Percentiles rank a stretch among this genome's conserved stretches.
Conservation (phyloP, 1,284 basidiomycete species). For the Pseudozyma pruni region DNA sequence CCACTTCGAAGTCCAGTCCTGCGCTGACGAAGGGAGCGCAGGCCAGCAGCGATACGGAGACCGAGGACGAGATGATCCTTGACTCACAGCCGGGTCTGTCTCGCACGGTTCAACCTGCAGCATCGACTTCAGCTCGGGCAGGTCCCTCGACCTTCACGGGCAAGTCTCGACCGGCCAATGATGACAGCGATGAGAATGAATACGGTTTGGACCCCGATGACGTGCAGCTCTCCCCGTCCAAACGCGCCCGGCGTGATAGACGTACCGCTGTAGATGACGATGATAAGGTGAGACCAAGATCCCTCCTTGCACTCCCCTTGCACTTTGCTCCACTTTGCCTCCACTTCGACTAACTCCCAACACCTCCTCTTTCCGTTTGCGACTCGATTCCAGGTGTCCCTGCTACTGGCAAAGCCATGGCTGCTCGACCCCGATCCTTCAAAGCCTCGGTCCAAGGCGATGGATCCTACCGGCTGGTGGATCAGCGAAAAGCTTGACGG, state of each 20-base stretch:
- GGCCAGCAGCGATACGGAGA: constrained; percentile 33
- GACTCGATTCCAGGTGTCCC: constrained; percentile 21
- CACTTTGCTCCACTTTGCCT: not conserved
- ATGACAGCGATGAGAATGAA: constrained; percentile 12
- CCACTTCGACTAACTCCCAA: not conserved
- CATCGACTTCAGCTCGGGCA: not conserved
- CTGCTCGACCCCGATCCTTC: constrained; percentile 71
- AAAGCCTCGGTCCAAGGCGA: constrained; percentile 30
- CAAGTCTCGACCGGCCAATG: constrained; percentile 6
- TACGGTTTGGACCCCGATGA: constrained; percentile 12
- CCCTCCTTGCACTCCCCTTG: no score
- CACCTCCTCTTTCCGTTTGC: not conserved
- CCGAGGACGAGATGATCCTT: constrained; percentile 19
- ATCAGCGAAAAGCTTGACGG: constrained; percentile 73
- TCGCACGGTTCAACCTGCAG: not conserved
- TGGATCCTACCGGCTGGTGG: constrained; percentile 76
- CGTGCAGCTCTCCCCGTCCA: constrained; percentile 26
- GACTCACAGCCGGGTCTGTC: constrained; percentile 2
- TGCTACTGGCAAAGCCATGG: constrained; percentile 76
- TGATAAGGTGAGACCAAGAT: constrained; percentile 19
- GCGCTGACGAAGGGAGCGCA: not conserved
- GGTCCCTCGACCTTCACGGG: not conserved
- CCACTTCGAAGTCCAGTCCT: not conserved
- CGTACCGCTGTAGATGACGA: constrained; percentile 9
- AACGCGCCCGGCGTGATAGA: constrained; percentile 19